Conservation (phyloP, 331 rosid genomes). For the Erythrophleum ivorense region DNA sequence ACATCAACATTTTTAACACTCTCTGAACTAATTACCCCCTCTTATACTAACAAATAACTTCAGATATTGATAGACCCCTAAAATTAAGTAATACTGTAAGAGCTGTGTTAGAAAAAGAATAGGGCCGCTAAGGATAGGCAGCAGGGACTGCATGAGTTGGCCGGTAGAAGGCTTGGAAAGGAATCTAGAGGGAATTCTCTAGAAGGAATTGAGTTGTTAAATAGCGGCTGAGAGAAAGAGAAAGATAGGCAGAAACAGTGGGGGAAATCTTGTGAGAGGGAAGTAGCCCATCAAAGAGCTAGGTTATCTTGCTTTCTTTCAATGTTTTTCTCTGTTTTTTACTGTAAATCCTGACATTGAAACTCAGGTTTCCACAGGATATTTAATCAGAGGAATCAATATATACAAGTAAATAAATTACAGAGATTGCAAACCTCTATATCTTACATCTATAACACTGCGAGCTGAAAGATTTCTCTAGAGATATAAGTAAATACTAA, state of each 20-base stretch:
- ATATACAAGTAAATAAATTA: background rate
- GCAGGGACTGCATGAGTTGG: background rate
- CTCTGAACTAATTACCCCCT: background rate
- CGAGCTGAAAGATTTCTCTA: background rate
- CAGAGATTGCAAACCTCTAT: background rate
- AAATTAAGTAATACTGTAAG: background rate
- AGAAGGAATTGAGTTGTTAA: too few relatives aligned
- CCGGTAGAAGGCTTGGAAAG: background rate
- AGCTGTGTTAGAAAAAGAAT: background rate
- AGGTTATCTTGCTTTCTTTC: background rate
- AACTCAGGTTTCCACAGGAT: background rate
- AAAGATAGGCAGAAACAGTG: background rate
- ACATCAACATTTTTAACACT: background rate
- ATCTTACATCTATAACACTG: background rate
- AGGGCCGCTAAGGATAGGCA: background rate
- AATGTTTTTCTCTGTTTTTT: background rate
- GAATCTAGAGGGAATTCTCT: background rate
- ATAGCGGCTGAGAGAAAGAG: too few relatives aligned
- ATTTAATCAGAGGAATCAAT: background rate
- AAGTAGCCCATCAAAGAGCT: background rate
- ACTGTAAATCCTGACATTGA: background rate
- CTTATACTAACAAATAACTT: background rate
- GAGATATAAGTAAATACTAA: constrained; percentile 23
- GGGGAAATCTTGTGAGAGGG: background rate
- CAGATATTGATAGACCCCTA: background rate